Conservation (phyloP, 805 yeast genomes). For the Ogataea haglerorum region DNA sequence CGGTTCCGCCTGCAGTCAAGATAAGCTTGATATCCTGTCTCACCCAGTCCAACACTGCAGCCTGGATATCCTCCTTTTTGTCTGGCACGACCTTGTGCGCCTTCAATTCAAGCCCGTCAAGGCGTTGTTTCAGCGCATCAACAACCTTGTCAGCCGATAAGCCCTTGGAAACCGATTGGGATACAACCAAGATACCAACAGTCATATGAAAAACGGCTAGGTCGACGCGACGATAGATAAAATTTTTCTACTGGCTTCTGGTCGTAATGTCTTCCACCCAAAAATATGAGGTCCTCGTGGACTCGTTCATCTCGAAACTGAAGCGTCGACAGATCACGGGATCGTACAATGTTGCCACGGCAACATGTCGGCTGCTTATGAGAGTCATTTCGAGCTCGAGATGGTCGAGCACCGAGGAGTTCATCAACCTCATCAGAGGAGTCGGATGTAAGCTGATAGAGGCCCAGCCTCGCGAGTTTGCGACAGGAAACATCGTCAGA, state of each 20-base stretch:
- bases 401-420: constrained; percentile 76
- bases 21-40: constrained; percentile 29
- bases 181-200: constrained; percentile 37
- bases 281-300: constrained; percentile 31
- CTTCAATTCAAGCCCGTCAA: constrained; percentile 10
- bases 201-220: background rate
- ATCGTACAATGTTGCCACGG: constrained; percentile 78
- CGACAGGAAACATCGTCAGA: constrained; percentile 87
- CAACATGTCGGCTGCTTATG: constrained; percentile 81
- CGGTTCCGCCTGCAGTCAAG: constrained; percentile 54
- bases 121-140: constrained; percentile 23
- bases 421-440: constrained; percentile 66
- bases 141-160: constrained; percentile 33
- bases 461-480: constrained; percentile 87
- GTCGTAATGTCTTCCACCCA: constrained; percentile 19
- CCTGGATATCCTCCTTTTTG: constrained; percentile 31
- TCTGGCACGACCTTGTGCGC: constrained; percentile 37
- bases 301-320: constrained; percentile 42
- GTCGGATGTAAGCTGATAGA: constrained; percentile 67
- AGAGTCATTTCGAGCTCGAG: constrained; percentile 85
- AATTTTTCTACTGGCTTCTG: constrained; percentile 1
- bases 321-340: constrained; percentile 84
- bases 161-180: constrained; percentile 39
- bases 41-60: constrained; percentile 28
- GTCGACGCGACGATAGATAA: constrained; percentile 6